These are phyloP conservation scores for Xylaria grammica DNA, from an alignment of 495 filamentous ascomycete genomes.

Conservation along the genomic window DNA sequence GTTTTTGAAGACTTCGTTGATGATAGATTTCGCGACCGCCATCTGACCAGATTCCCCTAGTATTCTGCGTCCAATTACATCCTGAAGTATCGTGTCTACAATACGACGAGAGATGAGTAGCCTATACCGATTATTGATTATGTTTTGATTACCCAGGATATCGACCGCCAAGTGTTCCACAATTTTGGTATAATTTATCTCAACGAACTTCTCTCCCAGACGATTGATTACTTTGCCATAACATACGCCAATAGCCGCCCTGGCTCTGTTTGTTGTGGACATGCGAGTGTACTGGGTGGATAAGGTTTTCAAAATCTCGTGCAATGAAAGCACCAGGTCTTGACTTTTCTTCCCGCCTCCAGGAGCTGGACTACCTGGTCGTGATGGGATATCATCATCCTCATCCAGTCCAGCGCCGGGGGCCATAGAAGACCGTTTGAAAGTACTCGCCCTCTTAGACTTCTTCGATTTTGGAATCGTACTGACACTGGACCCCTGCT, in stretches of 20 bases:
- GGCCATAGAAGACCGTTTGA: conserved; percentile 68
- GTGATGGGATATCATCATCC: conserved; percentile 76
- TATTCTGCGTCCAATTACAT: conserved; percentile 79
- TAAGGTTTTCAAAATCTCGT: conserved; percentile 79
- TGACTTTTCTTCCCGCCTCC: conserved; percentile 65
- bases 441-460: conserved; percentile 65
- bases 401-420: conserved; percentile 60
- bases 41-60: conserved; percentile 88
- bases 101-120: conserved; percentile 84
- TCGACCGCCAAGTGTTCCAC: conserved; percentile 81
- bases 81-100: conserved; percentile 80
- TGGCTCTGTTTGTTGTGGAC: conserved; percentile 77
- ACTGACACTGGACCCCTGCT: conserved; percentile 57
- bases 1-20: conserved; percentile 91
- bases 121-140: conserved; percentile 86
- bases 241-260: conserved; percentile 85
- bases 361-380: conserved; percentile 75
- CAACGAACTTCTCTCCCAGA: conserved; percentile 75
- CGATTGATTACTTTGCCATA: conserved; percentile 79
- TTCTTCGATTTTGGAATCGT: conserved; percentile 71
- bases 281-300: conserved; percentile 81
- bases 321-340: conserved; percentile 73
- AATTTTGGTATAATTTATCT: conserved; percentile 79
- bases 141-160: conserved; percentile 73
- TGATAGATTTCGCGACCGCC: conserved; percentile 76